These are phyloP conservation scores for Pyracantha coccinea DNA, from an alignment of 331 rosid species.

Conservation along the genomic window DNA sequence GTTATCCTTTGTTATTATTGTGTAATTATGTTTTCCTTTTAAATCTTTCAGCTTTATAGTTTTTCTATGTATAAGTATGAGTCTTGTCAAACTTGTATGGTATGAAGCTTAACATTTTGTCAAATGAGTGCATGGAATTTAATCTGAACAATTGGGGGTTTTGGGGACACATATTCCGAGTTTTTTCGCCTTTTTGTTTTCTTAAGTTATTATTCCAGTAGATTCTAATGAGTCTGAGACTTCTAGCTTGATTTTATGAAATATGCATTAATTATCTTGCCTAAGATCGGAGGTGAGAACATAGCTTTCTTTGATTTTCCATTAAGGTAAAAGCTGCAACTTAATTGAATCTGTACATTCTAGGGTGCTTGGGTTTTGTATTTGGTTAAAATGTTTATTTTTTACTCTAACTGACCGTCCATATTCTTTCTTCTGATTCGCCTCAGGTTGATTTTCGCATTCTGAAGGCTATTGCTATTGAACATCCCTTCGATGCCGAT, in stretches of 20 bases:
- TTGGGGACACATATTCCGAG: neutral
- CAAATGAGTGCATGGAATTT: neutral
- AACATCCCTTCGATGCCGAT: constrained; percentile 63
- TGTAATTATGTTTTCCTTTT: neutral
- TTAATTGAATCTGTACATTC: neutral
- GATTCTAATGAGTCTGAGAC: neutral
- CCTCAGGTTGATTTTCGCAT: constrained; percentile 58
- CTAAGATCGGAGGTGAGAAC: neutral
- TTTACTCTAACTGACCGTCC: neutral
- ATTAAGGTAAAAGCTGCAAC: neutral
- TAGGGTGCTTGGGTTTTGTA: neutral
- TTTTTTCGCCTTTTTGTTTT: neutral
- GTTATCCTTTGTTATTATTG: neutral
- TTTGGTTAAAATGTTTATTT: neutral
- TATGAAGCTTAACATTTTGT: neutral
- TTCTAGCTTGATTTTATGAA: neutral
- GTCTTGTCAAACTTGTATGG: neutral
- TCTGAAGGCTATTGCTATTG: constrained; percentile 82
- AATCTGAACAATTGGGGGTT: neutral
- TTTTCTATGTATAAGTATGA: neutral
- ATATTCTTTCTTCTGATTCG: neutral
- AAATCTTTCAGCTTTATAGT: neutral
- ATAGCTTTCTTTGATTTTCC: neutral
- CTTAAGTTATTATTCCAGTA: neutral
- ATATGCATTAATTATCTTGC: neutral